Percentiles rank a stretch among this genome's conserved stretches.
phyloP scores from a whole-genome alignment of 129 eudicot species.

The Arctium lappa region DNA sequence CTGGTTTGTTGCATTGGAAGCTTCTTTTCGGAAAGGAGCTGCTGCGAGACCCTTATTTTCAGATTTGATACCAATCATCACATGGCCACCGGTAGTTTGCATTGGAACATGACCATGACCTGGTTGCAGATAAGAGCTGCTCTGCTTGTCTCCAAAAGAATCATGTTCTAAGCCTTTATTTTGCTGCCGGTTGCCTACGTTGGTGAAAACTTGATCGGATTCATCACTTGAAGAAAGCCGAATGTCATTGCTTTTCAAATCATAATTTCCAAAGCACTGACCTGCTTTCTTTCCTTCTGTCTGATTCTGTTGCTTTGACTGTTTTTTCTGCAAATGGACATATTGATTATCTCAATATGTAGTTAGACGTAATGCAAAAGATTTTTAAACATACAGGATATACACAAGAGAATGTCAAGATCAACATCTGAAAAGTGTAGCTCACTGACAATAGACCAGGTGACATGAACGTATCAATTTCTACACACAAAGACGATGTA shows the following conservation, averaged over 20 bases:
- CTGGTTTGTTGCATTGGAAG: slow-evolving; percentile 40
- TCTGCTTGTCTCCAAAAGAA: slow-evolving; percentile 39
- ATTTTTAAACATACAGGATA: background rate
- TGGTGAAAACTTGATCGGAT: slow-evolving; percentile 24
- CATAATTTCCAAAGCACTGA: slow-evolving; percentile 20
- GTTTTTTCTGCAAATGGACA: slow-evolving; percentile 32
- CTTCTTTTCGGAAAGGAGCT: slow-evolving; percentile 38
- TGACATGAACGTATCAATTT: background rate
- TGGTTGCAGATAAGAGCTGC: slow-evolving; percentile 21
- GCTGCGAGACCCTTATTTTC: slow-evolving; percentile 29
- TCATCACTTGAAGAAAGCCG: slow-evolving; percentile 23
- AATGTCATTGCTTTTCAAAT: slow-evolving; percentile 19
- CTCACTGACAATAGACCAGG: background rate
- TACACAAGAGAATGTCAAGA: background rate
- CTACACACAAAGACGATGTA: background rate
- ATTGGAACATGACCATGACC: slow-evolving; percentile 31
- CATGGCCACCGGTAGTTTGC: slow-evolving; percentile 28
- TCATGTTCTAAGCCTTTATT: slow-evolving; percentile 27
- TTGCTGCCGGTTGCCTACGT: slow-evolving; percentile 23
- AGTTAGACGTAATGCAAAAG: background rate
- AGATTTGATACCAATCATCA: slow-evolving; percentile 37
- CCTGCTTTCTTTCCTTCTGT: slow-evolving; percentile 40
- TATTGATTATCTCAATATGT: background rate
- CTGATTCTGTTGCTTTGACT: slow-evolving; percentile 38
- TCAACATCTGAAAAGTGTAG: background rate